These are phyloP conservation scores for Plasmodium yoelii DNA, from an alignment of 169 alveolate genomes.

Conservation along the genomic window DNA sequence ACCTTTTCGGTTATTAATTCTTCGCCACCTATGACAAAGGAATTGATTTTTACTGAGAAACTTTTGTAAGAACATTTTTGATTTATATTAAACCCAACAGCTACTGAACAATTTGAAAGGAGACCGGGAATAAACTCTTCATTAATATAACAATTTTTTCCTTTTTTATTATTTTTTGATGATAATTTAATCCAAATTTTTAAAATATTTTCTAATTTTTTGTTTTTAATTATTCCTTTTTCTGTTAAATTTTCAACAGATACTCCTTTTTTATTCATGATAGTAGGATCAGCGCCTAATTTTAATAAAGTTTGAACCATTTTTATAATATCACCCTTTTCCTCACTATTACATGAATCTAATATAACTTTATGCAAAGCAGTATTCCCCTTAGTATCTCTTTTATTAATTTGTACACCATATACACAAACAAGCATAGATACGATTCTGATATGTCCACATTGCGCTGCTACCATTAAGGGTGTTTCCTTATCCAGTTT, in stretches of 20 bases:
- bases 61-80: not conserved
- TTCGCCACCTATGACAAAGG: slow-evolving; percentile 70
- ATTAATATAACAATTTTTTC: slow-evolving; percentile 14
- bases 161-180: slow-evolving; percentile 23
- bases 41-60: slow-evolving; percentile 59
- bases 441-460: slow-evolving; percentile 85
- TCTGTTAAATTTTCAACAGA: slow-evolving; percentile 73
- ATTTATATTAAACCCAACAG: slow-evolving; percentile 57
- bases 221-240: slow-evolving; percentile 52
- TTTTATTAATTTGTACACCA: slow-evolving; percentile 86
- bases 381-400: slow-evolving; percentile 87
- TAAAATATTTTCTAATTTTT: slow-evolving; percentile 50
- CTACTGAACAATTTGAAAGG: slow-evolving; percentile 80
- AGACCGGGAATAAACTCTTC: slow-evolving; percentile 71
- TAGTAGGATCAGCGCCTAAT: slow-evolving; percentile 79
- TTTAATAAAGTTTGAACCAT: slow-evolving; percentile 74
- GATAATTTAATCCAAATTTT: slow-evolving; percentile 69
- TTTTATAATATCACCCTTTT: slow-evolving; percentile 16
- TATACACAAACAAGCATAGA: slow-evolving; percentile 81
- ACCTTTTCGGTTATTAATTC: slow-evolving; percentile 11
- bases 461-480: slow-evolving; percentile 90
- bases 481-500: slow-evolving; percentile 84
- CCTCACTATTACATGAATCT: slow-evolving; percentile 16
- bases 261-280: slow-evolving; percentile 77
- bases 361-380: slow-evolving; percentile 84